Base-by-base conservation (phyloP, 306 rosid species). In the Quercus robur region DNA sequence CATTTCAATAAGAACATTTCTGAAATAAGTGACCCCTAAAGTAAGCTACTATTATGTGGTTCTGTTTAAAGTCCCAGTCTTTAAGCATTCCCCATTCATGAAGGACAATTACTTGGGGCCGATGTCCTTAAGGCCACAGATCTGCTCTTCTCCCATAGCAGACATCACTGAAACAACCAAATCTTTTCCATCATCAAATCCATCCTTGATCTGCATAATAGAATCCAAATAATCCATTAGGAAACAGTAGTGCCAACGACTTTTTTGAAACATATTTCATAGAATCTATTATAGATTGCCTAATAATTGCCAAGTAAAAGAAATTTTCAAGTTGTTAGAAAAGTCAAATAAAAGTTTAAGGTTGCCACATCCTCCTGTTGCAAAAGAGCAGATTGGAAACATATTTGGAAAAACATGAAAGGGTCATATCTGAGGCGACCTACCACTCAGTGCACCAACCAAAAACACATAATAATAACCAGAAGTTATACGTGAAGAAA, bases 131-230 rank as follows among this genome's bases (percentile, higher is more conserved):
- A 95, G 91, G 57, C 89, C 94, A 79, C 82, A 78, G 73, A 95
- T 95, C 91, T 95, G 99, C 94, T 93, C 97, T 90, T 94, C 97
- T n/a, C 99, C 99, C 99, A 94, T 94, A 55, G 99, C 90, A 84
- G 99, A 93, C 99, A 95, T 95, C 62, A 95, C 98, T 75, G 84
- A 52, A 83, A 95, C 96, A 58, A 95, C 96, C 83, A 95, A 84
- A 83, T 95, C 99, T 85, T 95, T 95, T 73, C 98, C 99, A 17
- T 89, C 94, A 2, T 63, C 87, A 69, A 94, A 94, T 26, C 99
- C 97, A 81, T 93, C 97, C 94, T 93, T 95, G 90, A 95, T 95
- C 99, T 93, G 92, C 87, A 84, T 44, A 17, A 73, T 7, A 49
- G 18, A 64, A 56, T 33, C 44, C 56, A 61, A 62, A 59, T 26